phyloP scores from a whole-genome alignment of 306 rosid species.

The Rubus parviflorus region DNA sequence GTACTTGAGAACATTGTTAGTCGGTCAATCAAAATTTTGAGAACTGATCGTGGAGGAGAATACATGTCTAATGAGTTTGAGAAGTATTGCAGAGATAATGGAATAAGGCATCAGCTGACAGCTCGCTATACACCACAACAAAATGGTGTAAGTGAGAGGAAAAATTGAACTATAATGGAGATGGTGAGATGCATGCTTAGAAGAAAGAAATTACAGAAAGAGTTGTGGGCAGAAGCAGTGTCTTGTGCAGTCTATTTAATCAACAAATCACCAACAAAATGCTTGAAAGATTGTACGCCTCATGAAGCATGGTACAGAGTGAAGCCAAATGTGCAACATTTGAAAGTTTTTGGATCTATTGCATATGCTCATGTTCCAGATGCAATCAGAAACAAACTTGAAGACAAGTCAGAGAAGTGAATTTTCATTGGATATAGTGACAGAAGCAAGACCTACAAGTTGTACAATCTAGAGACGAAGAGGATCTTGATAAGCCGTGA shows the following conservation, averaged over 20 bases:
- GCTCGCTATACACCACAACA: neutral
- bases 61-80: neutral
- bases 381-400: neutral
- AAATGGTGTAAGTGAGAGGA: neutral
- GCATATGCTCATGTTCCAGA: neutral
- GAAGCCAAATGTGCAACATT: neutral
- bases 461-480: neutral
- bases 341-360: neutral
- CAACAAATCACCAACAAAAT: neutral
- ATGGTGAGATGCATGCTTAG: slow-evolving; percentile 5
- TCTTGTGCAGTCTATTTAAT: neutral
- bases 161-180: neutral
- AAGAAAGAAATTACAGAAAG: neutral
- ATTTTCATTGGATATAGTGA: neutral
- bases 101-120: neutral
- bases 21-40: neutral
- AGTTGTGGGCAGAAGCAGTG: no score
- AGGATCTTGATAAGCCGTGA: neutral
- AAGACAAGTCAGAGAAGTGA: neutral
- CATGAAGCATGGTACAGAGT: neutral
- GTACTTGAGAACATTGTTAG: neutral
- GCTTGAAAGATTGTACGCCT: neutral
- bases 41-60: neutral
- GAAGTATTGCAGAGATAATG: neutral
- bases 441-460: neutral